Evolutionary conservation across 192 early-diverging fungal genomes (phyloP).

Genomic region (Coemansia sp.): DNA sequence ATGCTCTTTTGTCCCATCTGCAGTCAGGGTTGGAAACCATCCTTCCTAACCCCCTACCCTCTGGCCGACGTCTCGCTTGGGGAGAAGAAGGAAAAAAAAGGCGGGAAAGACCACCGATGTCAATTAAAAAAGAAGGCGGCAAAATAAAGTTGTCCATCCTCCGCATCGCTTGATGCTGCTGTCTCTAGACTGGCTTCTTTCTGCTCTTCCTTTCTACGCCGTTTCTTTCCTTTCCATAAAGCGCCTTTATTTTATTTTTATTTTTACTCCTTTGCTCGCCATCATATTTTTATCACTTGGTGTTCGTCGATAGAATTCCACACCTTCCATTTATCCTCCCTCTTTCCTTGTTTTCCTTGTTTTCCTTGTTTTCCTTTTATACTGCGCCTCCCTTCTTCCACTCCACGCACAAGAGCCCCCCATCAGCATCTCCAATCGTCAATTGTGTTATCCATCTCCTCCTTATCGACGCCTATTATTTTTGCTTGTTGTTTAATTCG

Average conservation of each 20-base stretch:
- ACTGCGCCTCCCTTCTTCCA: not conserved
- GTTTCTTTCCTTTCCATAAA: not conserved
- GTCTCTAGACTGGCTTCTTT: not conserved
- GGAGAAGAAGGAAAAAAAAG: not conserved
- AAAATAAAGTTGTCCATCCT: constrained; percentile 1
- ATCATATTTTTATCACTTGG: not conserved
- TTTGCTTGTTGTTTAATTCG: not conserved
- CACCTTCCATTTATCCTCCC: constrained; percentile 3
- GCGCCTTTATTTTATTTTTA: not conserved
- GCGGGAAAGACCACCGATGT: not conserved
- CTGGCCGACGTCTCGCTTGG: not conserved
- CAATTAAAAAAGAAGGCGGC: not conserved
- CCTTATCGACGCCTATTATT: not conserved
- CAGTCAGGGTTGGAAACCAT: not conserved
- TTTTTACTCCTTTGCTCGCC: not conserved
- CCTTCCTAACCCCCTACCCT: not conserved
- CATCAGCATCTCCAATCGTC: not conserved
- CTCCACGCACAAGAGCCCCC: not conserved
- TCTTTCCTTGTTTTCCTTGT: not conserved
- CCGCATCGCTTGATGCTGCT: not conserved
- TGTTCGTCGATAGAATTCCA: constrained; percentile 13
- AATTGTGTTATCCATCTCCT: not conserved
- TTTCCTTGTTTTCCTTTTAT: constrained; percentile 10
- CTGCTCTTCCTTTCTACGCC: not conserved
- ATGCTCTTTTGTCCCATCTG: not conserved